Conservation (phyloP, 495 filamentous ascomycete genomes). For the Physcia stellaris region DNA sequence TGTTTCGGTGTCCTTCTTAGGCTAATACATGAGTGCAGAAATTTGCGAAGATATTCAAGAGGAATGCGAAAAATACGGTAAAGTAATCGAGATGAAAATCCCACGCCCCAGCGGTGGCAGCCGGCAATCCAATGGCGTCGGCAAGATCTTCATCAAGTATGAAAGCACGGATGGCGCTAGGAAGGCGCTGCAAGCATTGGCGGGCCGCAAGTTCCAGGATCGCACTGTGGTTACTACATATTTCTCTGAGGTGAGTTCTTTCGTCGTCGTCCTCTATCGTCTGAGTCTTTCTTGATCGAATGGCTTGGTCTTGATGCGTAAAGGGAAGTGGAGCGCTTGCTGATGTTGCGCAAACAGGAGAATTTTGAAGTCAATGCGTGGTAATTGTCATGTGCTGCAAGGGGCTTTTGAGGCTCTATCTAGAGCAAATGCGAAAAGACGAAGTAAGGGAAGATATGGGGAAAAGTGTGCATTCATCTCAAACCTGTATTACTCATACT, state of each 20-base stretch:
- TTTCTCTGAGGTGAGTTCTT: slow-evolving; percentile 66
- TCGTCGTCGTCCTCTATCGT: neutral
- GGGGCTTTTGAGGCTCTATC: too few species aligned
- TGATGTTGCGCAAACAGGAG: slow-evolving; percentile 34
- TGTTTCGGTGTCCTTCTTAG: neutral
- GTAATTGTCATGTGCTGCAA: too few species aligned
- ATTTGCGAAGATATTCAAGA: slow-evolving; percentile 85
- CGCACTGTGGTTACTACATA: slow-evolving; percentile 92
- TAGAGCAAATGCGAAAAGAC: too few species aligned
- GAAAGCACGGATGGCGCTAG: slow-evolving; percentile 65
- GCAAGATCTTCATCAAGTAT: slow-evolving; percentile 95
- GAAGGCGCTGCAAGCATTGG: slow-evolving; percentile 71
- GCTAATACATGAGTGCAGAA: slow-evolving; percentile 39
- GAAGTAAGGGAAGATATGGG: too few species aligned
- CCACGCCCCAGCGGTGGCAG: slow-evolving; percentile 74
- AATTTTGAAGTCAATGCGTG: slow-evolving; percentile 68
- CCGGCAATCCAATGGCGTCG: slow-evolving; percentile 72
- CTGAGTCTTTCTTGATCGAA: neutral
- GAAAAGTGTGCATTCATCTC: too few species aligned
- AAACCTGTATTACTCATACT: too few species aligned
- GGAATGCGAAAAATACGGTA: slow-evolving; percentile 84
- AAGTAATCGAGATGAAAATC: slow-evolving; percentile 74
- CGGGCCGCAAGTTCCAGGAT: slow-evolving; percentile 88
- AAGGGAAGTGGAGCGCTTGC: neutral
- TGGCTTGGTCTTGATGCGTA: too few species aligned